Conservation (phyloP, 2,329 filamentous ascomycete genomes). For the Alternaria novae-zelandiae region DNA sequence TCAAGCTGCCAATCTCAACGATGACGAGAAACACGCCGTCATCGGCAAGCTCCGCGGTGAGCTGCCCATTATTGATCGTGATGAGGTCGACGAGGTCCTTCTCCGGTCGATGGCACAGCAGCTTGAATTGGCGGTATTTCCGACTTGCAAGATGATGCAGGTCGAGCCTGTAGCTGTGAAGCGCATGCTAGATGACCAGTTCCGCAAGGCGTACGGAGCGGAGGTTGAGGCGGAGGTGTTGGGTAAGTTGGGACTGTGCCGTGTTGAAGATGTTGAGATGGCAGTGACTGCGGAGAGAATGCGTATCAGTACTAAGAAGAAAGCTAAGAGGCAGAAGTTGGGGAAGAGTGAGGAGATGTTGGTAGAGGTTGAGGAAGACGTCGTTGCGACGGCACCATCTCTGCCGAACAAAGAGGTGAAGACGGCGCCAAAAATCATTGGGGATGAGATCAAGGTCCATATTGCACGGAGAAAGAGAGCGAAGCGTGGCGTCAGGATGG, state of each 20-base stretch:
- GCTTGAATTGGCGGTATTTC: constrained; percentile 5
- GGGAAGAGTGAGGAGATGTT: background rate
- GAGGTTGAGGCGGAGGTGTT: background rate
- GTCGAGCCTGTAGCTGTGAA: constrained; percentile 7
- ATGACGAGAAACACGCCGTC: constrained; percentile 2
- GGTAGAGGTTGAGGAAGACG: background rate
- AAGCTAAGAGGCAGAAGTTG: background rate
- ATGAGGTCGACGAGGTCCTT: constrained; percentile 7
- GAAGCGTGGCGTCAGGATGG: background rate
- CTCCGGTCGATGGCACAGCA: constrained; percentile 1
- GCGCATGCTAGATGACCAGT: constrained; percentile 12
- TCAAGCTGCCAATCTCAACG: constrained; percentile 8
- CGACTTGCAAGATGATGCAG: constrained; percentile 14
- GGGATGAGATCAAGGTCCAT: background rate
- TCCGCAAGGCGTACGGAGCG: constrained; percentile 7
- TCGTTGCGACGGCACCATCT: background rate
- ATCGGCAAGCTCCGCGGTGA: constrained; percentile 11
- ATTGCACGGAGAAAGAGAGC: background rate
- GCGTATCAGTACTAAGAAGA: background rate
- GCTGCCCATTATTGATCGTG: constrained; percentile 10
- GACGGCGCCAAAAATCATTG: background rate
- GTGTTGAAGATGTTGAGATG: background rate
- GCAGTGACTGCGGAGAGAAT: background rate
- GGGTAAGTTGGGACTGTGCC: background rate
- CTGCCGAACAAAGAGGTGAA: background rate